These are phyloP conservation scores for Piper longum DNA, from an alignment of 164 flowering plant species.

Conservation along the genomic window DNA sequence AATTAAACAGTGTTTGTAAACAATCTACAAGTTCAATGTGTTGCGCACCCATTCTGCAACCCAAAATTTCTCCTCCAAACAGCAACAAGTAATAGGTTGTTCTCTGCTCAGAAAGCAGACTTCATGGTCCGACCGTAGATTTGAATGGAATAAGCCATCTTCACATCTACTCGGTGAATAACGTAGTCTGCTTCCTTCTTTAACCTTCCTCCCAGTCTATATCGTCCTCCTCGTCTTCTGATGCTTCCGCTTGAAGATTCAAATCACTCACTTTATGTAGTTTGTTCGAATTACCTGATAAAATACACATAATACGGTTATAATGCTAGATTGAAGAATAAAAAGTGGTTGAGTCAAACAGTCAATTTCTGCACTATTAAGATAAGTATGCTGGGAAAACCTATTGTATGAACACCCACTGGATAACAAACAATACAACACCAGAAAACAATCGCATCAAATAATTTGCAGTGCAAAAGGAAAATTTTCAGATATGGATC, in stretches of 20 bases:
- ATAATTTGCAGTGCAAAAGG: not conserved
- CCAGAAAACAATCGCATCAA: not conserved
- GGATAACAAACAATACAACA: not conserved
- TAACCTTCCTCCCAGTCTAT: slow-evolving; percentile 31
- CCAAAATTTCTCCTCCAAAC: too few relatives aligned
- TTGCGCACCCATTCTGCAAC: too few relatives aligned
- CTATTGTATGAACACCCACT: not conserved
- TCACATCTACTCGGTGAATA: too few relatives aligned
- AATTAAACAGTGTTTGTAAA: too few relatives aligned
- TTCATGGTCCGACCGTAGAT: too few relatives aligned
- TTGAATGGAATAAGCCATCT: too few relatives aligned
- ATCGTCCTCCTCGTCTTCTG: slow-evolving; percentile 28
- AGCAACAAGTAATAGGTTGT: too few relatives aligned
- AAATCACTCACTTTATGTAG: slow-evolving; percentile 17
- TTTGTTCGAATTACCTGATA: slow-evolving; percentile 11
- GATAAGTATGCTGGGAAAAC: not conserved
- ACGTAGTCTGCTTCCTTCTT: not conserved
- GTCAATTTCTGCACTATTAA: not conserved
- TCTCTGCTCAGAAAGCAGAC: too few relatives aligned
- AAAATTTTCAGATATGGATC: too few relatives aligned
- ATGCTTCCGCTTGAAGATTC: slow-evolving; percentile 18
- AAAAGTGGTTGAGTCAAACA: not conserved
- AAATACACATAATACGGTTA: not conserved
- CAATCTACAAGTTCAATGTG: too few relatives aligned
- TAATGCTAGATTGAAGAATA: not conserved